Base-by-base conservation (phyloP, 2,329 filamentous ascomycete genomes). In the Alternaria brassicicola region DNA sequence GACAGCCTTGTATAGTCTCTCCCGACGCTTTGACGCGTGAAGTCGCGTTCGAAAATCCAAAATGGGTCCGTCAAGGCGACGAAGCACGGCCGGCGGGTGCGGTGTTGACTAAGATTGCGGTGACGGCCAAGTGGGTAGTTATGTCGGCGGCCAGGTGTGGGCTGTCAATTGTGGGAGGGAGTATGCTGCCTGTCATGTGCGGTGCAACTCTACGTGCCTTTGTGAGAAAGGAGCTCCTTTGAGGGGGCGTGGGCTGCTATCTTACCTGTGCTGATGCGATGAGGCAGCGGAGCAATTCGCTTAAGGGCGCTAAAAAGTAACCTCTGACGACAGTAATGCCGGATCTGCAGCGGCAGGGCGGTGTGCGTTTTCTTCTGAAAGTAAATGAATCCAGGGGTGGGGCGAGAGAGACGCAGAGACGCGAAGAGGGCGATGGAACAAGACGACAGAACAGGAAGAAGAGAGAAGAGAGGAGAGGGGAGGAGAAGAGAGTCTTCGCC, bases 21-120 rank as follows among this genome's bases (percentile, higher is more conserved):
- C 56, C 56, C 56, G 60, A 63, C 67, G 69, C 70, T 72, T 72
- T 77, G 75, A 77, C 76, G 75, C 76, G 76, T 78, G 57, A 72
- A 76, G 68, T 76, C 76, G 76, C 76, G 76, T 76, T 59, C 61
- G 69, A 63, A 62, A 67, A 66, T 59, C 52, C 66, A 61, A 51
- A 67, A 63, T 61, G 66, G 64, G 65, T 48, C 49, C 49, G 61
- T 61, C 61, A 51, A 60, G 54, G 66, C 59, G 63, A 62, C 39
- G 52, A 62, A 60, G 67, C 64, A 67, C 67, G 69, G 70, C 64
- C 61, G 68, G 66, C 60, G 58, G 60, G 56, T 62, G 61, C 49
- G 51, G 46, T 68, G 63, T 63, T 49, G 62, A 64, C 58, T 63
- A 65, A 74, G 64, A 76, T 75, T 75, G 71, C 72, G 70, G 67